phyloP scores from a whole-genome alignment of 805 yeast genomes.

The Myxozyma mucilagina region DNA sequence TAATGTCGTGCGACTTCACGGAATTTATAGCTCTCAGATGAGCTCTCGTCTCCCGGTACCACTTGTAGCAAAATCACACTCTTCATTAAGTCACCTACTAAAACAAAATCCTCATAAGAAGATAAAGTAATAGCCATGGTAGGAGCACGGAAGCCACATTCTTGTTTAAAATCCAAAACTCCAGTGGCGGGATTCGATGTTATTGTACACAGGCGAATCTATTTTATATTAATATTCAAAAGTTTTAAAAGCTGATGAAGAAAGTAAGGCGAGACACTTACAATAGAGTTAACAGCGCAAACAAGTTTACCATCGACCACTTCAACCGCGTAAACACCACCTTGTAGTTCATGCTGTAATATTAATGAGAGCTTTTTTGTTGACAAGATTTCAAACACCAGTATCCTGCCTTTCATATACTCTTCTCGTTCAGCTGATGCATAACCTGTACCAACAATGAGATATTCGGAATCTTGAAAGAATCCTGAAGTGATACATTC shows the following conservation, averaged over 20 bases:
- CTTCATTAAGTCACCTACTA: constrained; percentile 33
- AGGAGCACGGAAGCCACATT: constrained; percentile 29
- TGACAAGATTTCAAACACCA: constrained; percentile 23
- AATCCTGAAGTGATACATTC: constrained; percentile 22
- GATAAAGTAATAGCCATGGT: constrained; percentile 28
- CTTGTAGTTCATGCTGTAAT: constrained; percentile 14
- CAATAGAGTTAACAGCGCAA: constrained; percentile 27
- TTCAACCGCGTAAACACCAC: constrained; percentile 28
- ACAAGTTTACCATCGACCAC: constrained; percentile 13
- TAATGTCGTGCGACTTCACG: constrained; percentile 27
- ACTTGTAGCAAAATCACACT: constrained; percentile 20
- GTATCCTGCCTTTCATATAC: constrained; percentile 26
- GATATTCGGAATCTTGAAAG: constrained; percentile 17
- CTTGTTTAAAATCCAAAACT: constrained; percentile 9
- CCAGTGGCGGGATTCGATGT: constrained; percentile 9
- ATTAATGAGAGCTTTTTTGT: constrained; percentile 18
- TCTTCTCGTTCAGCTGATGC: constrained; percentile 28
- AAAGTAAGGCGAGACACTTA: neutral
- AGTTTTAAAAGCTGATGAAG: neutral
- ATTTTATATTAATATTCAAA: neutral
- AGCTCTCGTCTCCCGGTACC: neutral
- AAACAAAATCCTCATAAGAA: constrained; percentile 11
- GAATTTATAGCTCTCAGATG: neutral
- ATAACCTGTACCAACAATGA: constrained; percentile 33
- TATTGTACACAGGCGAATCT: constrained; percentile 24